Evolutionary conservation across 106 monocot genomes (phyloP), one percentile per base, ranked within the genome.

Genomic region (Dioscorea dumetorum): DNA sequence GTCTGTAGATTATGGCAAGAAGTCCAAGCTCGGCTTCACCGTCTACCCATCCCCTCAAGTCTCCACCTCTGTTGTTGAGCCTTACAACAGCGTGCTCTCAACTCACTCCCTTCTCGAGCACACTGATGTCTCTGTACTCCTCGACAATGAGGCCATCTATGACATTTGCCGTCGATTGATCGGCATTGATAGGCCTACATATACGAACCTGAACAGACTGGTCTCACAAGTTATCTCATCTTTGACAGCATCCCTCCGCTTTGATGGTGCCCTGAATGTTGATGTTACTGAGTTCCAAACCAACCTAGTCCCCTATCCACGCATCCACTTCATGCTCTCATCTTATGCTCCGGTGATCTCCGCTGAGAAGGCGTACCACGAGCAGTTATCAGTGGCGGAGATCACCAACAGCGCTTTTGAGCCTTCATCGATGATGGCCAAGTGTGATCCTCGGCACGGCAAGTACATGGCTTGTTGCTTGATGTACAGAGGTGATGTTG

Each of bases 131-230:
- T 7, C 70, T 21, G 59, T 70, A 13, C 70, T 70, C 58, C 70
- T 70, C 23, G 78, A 78, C 66, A 78, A 78, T 48, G 78, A 78
- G 49, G 78, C 78, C 23, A 70, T 70, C 70, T 70, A 70, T 48
- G 70, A 70, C 58, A 70, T 70, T 41, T 70, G 70, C 70, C 70
- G 70, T 35, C 70, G 70, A 0, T 70, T 58, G 24, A 58, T 70
- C 0, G 70, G 59, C 70, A 70, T 70, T 58, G 70, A 70, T 23
- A 58, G 70, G 20, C 70, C 70, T 13, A 70, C 70, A 41, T 70
- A 70, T 58, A 58, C 58, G 48, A 70, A 70, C 35, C 70, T 70
- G 13, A 70, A 70, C 70, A 58, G 70, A 21, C 70, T 70, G 0
- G 70, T 70, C 58, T 70, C 70, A 5, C 70, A 70, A 58, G 70